Percentiles rank a stretch among this genome's conserved stretches.
Conservation (phyloP, 2,329 filamentous ascomycete species). For the Leptographium lundbergii region DNA sequence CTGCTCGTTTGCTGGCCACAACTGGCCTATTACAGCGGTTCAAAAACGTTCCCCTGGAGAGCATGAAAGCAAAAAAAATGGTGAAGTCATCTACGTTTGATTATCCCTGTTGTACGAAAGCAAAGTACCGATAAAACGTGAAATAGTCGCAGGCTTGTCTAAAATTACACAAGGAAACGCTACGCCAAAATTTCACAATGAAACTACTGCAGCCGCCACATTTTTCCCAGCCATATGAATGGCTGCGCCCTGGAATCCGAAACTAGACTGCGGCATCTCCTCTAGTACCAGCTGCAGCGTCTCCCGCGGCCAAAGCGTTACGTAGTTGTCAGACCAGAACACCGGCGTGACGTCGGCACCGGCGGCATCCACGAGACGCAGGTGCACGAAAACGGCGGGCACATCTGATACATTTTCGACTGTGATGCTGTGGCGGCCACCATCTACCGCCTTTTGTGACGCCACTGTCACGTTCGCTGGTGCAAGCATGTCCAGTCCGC, state of each 20-base stretch:
- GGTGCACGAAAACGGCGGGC: conserved; percentile 44
- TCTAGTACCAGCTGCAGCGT: conserved; percentile 26
- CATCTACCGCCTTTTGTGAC: background rate
- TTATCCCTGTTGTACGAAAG: no score
- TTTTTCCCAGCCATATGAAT: background rate
- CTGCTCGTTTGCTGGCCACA: no score
- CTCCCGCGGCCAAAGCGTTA: conserved; percentile 47
- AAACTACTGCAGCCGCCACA: background rate
- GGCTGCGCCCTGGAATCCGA: background rate
- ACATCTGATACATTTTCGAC: conserved; percentile 38
- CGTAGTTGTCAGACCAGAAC: conserved; percentile 49
- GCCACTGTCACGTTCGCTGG: background rate
- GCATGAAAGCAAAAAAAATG: no score
- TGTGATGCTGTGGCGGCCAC: conserved; percentile 6
- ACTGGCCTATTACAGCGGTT: no score
- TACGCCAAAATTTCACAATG: background rate
- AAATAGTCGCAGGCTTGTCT: no score
- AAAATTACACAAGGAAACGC: background rate
- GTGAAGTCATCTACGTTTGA: no score
- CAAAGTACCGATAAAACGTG: no score
- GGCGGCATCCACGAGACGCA: conserved; percentile 32
- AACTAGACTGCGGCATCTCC: background rate
- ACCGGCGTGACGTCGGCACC: conserved; percentile 36
- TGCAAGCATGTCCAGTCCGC: background rate
- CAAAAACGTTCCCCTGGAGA: no score